Evolutionary conservation across 257 asterid species (phyloP), one percentile per base, ranked within the genome.

Genomic region (Asclepias syriaca): DNA sequence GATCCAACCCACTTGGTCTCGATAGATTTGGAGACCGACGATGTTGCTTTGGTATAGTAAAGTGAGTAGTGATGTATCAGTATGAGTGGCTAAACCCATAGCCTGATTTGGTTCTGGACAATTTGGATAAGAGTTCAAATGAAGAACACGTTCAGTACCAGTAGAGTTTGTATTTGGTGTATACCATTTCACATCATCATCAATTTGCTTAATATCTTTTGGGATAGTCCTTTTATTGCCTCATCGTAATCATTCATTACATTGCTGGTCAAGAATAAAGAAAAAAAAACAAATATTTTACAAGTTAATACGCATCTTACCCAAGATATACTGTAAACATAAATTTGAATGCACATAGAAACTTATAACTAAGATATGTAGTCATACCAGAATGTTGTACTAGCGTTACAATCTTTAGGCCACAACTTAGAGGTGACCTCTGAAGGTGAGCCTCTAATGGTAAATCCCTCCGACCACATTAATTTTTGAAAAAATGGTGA

Each of bases 401-500:
- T 19, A 24, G 6, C 5, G 8, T 15, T 1, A 18, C 12, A 22
- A 6, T 74, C 67, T 13, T 74, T 34, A 12, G 72, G 77, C 65
- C 77, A 74, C 27, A 74, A 57, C 43, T 2, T 21, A 27, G 55
- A 65, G 11, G 72, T 65, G 43, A 65, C 59, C 46, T 74, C 72
- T 21, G 22, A 15, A 10, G 66, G 46, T 10, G 72, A 74, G 43
- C 67, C 77, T 13, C 6, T 15, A 24, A 74, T 27, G 57, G 59
- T 53, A 66, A 65, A 74, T 15, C 77, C 77, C 19, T 74, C 77
- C 0, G 65, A 66, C 77, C 77, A 74, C 77, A 74, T 53, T 18
- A 2, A 18, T 58, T 65, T 74, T 1, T 46, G 16, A 13, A 59
- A 72, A 46, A 59, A 72, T 7, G 21, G 46, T 4, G 75, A 72